A percentile compares a stretch with the other conserved stretches of the same genome.
These are phyloP conservation scores for Saturnispora silvae DNA, from an alignment of 805 yeast genomes.

Conservation along the genomic window DNA sequence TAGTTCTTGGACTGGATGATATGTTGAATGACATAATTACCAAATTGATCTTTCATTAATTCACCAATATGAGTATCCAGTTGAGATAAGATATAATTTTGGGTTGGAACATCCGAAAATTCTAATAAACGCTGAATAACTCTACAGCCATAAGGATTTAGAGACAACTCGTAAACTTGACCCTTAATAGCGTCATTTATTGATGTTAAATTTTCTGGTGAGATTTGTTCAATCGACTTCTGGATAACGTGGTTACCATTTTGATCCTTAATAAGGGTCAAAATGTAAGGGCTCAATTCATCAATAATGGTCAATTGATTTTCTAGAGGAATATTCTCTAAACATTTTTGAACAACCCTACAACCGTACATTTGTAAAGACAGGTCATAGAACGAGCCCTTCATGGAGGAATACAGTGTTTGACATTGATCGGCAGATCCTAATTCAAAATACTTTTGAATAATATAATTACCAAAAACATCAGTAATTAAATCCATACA, in stretches of 20 bases:
- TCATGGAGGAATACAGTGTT: conserved; percentile 59
- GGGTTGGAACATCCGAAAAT: conserved; percentile 57
- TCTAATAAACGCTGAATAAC: conserved; percentile 90
- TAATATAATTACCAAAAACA: conserved; percentile 95
- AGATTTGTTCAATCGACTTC: conserved; percentile 81
- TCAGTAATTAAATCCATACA: conserved; percentile 81
- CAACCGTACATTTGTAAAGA: conserved; percentile 97
- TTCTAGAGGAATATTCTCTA: conserved; percentile 55
- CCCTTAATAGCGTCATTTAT: conserved; percentile 60
- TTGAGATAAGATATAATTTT: conserved; percentile 55
- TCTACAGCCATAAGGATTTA: conserved; percentile 96
- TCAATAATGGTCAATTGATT: conserved; percentile 59
- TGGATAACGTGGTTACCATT: conserved; percentile 98
- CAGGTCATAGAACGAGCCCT: conserved; percentile 60
- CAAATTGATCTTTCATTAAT: conserved; percentile 91
- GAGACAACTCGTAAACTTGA: conserved; percentile 74
- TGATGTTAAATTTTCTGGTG: conserved; percentile 58
- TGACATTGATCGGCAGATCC: conserved; percentile 64
- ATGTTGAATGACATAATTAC: conserved; percentile 96
- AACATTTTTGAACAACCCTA: conserved; percentile 89
- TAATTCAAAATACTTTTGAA: conserved; percentile 84
- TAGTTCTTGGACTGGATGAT: conserved; percentile 82
- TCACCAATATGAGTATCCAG: conserved; percentile 61
- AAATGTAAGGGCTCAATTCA: conserved; percentile 52
- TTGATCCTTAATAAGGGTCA: conserved; percentile 80